Conservation (phyloP, 768 basidiomycete genomes). For the Tricholoma furcatifolium region DNA sequence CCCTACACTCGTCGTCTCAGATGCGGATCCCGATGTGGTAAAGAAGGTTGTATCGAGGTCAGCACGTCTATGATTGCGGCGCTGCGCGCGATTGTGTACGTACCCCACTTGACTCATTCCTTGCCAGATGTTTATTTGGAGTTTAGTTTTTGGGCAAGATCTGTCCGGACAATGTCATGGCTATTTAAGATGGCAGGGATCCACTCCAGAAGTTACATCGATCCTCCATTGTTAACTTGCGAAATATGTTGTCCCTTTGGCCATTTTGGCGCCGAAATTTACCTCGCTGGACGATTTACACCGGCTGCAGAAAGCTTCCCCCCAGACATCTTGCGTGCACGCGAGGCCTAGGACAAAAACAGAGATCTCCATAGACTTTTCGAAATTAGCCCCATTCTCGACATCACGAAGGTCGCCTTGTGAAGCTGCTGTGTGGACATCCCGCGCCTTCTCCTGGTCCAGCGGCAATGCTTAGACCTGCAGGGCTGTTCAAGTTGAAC, state of each 20-base stretch:
- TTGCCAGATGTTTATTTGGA: background rate
- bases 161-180: constrained; percentile 68
- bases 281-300: constrained; percentile 47
- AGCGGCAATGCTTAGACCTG: constrained; percentile 42
- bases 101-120: background rate
- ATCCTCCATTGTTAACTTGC: constrained; percentile 70
- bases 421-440: constrained; percentile 49
- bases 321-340: constrained; percentile 42
- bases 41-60: too few relatives aligned
- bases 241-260: constrained; percentile 59
- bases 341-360: constrained; percentile 32
- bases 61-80: too few relatives aligned
- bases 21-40: too few relatives aligned
- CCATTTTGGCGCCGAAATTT: constrained; percentile 62
- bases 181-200: constrained; percentile 34
- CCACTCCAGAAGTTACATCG: constrained; percentile 38
- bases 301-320: constrained; percentile 36
- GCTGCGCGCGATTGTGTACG: constrained; percentile 2
- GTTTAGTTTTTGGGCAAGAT: constrained; percentile 64
- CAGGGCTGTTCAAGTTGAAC: constrained; percentile 46
- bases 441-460: constrained; percentile 47
- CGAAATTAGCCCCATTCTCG: constrained; percentile 32
- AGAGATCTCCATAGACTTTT: constrained; percentile 27
- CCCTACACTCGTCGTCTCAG: too few relatives aligned
- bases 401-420: constrained; percentile 57